phyloP scores from a whole-genome alignment of 2,329 filamentous ascomycete species.

The Hypomyces perniciosus region DNA sequence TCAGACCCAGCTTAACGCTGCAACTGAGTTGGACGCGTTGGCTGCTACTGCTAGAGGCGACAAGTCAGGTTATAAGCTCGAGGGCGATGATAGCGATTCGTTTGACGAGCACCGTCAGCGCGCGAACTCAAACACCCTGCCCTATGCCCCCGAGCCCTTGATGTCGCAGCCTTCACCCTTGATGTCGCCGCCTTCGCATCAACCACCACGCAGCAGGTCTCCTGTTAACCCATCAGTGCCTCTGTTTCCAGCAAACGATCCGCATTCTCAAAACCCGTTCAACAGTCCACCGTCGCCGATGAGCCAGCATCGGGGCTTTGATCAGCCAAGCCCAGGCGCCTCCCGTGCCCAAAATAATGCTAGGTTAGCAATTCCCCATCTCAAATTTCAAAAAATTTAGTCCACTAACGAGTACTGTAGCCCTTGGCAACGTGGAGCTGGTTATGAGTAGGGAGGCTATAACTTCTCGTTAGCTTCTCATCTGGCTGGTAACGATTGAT shows the following conservation, averaged over 20 bases:
- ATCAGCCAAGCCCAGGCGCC: slow-evolving; percentile 28
- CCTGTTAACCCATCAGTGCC: slow-evolving; percentile 39
- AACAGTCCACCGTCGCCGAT: slow-evolving; percentile 13
- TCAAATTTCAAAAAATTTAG: not conserved
- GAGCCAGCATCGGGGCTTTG: slow-evolving; percentile 24
- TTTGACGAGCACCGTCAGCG: slow-evolving; percentile 33
- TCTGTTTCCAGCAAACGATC: slow-evolving; percentile 34
- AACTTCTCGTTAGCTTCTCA: no score
- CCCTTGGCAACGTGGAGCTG: slow-evolving; percentile 41
- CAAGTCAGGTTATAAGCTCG: slow-evolving; percentile 46
- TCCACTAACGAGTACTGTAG: slow-evolving; percentile 21
- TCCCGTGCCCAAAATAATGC: slow-evolving; percentile 33
- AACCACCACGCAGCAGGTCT: slow-evolving; percentile 16
- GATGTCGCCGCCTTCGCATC: slow-evolving; percentile 10
- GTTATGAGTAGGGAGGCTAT: slow-evolving; percentile 30
- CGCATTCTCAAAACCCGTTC: slow-evolving; percentile 30
- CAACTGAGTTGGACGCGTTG: slow-evolving; percentile 82
- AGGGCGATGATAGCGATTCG: slow-evolving; percentile 32
- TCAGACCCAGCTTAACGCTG: slow-evolving; percentile 66
- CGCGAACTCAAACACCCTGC: slow-evolving; percentile 20
- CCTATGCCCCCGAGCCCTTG: slow-evolving; percentile 11
- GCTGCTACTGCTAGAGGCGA: slow-evolving; percentile 87
- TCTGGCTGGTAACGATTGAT: no score
- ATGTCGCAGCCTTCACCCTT: slow-evolving; percentile 20
- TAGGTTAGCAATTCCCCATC: slow-evolving; percentile 24